Evolutionary conservation across 2,329 filamentous ascomycete genomes (phyloP).

Genomic region (Chaetomiaceae sp.): DNA sequence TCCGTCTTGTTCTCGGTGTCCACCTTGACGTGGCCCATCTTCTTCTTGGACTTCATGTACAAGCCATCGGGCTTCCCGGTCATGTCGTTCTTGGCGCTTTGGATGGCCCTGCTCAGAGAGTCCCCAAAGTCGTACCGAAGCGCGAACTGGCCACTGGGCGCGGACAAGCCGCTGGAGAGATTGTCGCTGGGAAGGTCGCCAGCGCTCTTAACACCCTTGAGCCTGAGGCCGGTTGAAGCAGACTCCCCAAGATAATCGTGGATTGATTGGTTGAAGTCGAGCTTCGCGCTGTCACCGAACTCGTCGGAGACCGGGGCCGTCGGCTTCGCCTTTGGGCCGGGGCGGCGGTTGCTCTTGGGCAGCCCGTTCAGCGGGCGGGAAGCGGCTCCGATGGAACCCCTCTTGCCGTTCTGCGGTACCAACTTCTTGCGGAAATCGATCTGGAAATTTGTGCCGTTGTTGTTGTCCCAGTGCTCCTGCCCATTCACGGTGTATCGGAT

Average conservation of each 20-base stretch:
- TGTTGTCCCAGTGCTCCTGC: slow-evolving; percentile 94
- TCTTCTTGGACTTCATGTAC: slow-evolving; percentile 43
- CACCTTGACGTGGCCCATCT: slow-evolving; percentile 1
- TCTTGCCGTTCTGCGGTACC: slow-evolving; percentile 57
- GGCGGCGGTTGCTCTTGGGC: slow-evolving; percentile 62
- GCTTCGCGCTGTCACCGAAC: slow-evolving; percentile 58
- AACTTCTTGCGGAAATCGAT: slow-evolving; percentile 84
- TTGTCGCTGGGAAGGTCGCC: slow-evolving; percentile 60
- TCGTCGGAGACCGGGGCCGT: slow-evolving; percentile 62
- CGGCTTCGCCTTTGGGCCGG: slow-evolving; percentile 47
- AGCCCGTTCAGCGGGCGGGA: slow-evolving; percentile 50
- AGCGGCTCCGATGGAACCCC: slow-evolving; percentile 44
- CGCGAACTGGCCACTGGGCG: slow-evolving; percentile 69
- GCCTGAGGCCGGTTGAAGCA: slow-evolving; percentile 53
- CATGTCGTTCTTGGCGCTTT: slow-evolving; percentile 62
- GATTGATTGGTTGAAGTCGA: slow-evolving; percentile 55
- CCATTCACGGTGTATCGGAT: slow-evolving; percentile 81
- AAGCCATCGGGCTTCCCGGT: slow-evolving; percentile 55
- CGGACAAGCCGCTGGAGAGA: slow-evolving; percentile 45
- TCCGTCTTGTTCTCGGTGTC: neutral
- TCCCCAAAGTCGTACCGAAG: slow-evolving; percentile 94
- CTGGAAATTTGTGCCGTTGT: slow-evolving; percentile 80
- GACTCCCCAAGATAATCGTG: slow-evolving; percentile 61
- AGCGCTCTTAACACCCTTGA: slow-evolving; percentile 65
- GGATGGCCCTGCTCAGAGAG: slow-evolving; percentile 80